Evolutionary conservation across 1,284 basidiomycete genomes (phyloP).

Genomic region (Athelia sp.): DNA sequence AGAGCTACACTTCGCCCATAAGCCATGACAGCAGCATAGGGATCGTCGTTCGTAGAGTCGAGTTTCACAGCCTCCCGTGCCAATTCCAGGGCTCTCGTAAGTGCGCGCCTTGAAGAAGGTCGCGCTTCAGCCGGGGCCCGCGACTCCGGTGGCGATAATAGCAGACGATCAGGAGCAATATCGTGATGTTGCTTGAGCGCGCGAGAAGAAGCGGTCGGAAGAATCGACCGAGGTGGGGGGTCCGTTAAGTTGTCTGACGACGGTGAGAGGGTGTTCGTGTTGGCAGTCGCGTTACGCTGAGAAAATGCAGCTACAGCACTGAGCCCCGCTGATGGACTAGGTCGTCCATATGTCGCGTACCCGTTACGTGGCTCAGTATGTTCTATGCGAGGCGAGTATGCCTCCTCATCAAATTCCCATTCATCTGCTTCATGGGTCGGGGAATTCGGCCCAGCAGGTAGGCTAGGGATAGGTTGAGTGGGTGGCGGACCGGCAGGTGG

Average conservation of each 20-base stretch:
- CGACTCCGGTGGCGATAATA: constrained; percentile 37
- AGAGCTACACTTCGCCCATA: constrained; percentile 80
- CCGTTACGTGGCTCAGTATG: constrained; percentile 12
- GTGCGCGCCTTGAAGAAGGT: constrained; percentile 71
- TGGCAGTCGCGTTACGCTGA: constrained; percentile 31
- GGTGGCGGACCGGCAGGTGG: constrained; percentile 69
- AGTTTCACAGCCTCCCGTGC: constrained; percentile 78
- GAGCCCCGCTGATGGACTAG: constrained; percentile 48
- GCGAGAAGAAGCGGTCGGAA: constrained; percentile 31
- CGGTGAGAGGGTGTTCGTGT: constrained; percentile 21
- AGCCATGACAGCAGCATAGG: constrained; percentile 73
- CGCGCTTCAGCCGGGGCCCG: constrained; percentile 32
- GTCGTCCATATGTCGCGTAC: constrained; percentile 33
- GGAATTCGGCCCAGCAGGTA: constrained; percentile 33
- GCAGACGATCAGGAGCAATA: constrained; percentile 35
- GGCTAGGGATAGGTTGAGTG: constrained; percentile 63
- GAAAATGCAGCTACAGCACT: constrained; percentile 58
- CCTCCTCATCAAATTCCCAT: constrained; percentile 8
- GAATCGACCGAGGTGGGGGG: constrained; percentile 46
- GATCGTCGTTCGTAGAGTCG: constrained; percentile 78
- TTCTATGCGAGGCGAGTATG: neutral
- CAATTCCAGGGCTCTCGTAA: constrained; percentile 76
- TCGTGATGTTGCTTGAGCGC: constrained; percentile 29
- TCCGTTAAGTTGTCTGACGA: constrained; percentile 53
- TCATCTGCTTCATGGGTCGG: constrained; percentile 15